phyloP scores from a whole-genome alignment of 345 rosid genomes.

The Passiflora organensis region DNA sequence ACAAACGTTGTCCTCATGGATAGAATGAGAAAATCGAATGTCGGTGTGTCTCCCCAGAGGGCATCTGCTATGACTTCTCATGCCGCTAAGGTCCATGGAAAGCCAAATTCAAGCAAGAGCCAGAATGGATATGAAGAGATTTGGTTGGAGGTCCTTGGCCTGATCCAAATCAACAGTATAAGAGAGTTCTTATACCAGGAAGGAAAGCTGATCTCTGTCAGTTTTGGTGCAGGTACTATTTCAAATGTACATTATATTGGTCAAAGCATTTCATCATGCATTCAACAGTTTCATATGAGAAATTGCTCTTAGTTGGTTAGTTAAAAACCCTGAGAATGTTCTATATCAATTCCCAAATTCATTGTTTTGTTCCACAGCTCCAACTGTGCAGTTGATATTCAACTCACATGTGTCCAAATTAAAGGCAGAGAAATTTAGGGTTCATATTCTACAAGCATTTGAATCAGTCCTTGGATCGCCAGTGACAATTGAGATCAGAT shows the following conservation, averaged over 20 bases:
- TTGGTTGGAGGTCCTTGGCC: conserved; percentile 77
- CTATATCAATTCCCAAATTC: too few relatives aligned
- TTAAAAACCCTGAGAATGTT: too few relatives aligned
- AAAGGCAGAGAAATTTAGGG: conserved; percentile 64
- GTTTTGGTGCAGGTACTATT: conserved; percentile 86
- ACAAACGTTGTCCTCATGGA: conserved; percentile 30
- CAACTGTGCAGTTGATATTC: conserved; percentile 72
- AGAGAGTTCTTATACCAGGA: conserved; percentile 73
- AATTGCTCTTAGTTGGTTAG: too few relatives aligned
- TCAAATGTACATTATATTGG: conserved; percentile 14
- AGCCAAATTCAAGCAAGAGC: conserved; percentile 31
- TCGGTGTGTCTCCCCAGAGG: conserved; percentile 34
- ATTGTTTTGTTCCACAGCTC: conserved; percentile 50
- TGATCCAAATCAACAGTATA: conserved; percentile 41
- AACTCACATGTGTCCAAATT: conserved; percentile 52
- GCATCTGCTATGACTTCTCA: conserved; percentile 23
- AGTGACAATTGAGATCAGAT: conserved; percentile 75
- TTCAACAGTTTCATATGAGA: too few relatives aligned
- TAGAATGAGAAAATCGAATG: conserved; percentile 31
- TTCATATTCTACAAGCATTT: conserved; percentile 69
- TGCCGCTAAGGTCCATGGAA: conserved; percentile 15
- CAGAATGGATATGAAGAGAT: conserved; percentile 59
- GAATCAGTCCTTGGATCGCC: conserved; percentile 77
- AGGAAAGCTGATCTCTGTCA: conserved; percentile 77
- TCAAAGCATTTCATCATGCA: conserved; percentile 4